phyloP scores from a whole-genome alignment of 139 green algal genomes.

The Picochlorum sp. region DNA sequence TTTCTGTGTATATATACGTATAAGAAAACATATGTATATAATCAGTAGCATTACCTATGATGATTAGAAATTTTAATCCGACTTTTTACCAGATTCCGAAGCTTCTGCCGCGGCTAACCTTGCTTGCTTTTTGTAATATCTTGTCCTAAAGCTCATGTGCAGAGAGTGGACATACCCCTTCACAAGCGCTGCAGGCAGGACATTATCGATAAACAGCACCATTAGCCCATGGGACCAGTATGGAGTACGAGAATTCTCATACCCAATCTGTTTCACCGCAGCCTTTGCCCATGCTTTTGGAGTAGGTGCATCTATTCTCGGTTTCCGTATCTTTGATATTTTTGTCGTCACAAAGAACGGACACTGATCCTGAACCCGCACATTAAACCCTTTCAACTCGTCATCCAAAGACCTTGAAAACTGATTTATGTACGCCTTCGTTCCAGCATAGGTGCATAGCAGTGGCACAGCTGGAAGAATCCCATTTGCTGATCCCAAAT shows the following conservation, averaged over 20 bases:
- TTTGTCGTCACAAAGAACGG: conserved; percentile 75
- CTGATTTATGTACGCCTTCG: conserved; percentile 55
- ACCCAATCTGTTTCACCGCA: conserved; percentile 39
- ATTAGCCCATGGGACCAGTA: conserved; percentile 60
- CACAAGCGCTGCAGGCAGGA: conserved; percentile 21
- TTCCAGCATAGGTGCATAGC: conserved; percentile 60
- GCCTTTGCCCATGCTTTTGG: conserved; percentile 29
- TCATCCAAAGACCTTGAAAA: conserved; percentile 38
- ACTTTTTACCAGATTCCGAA: not conserved
- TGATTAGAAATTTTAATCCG: not conserved
- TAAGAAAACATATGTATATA: no score
- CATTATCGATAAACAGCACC: conserved; percentile 13
- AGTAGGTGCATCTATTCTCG: conserved; percentile 34
- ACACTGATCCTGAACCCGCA: conserved; percentile 65
- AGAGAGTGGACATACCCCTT: conserved; percentile 38
- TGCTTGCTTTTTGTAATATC: conserved; percentile 22
- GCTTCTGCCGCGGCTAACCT: not conserved
- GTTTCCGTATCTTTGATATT: conserved; percentile 65
- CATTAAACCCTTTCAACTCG: conserved; percentile 38
- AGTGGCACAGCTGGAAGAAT: conserved; percentile 56
- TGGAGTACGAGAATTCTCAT: conserved; percentile 35
- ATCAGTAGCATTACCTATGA: no score
- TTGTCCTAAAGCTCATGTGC: conserved; percentile 19
- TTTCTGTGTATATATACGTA: no score
- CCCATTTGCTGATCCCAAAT: conserved; percentile 49